Evolutionary conservation across 2,329 filamentous ascomycete species (phyloP), one percentile per base, ranked within the genome.

Genomic region (Fusarium denticulatum): DNA sequence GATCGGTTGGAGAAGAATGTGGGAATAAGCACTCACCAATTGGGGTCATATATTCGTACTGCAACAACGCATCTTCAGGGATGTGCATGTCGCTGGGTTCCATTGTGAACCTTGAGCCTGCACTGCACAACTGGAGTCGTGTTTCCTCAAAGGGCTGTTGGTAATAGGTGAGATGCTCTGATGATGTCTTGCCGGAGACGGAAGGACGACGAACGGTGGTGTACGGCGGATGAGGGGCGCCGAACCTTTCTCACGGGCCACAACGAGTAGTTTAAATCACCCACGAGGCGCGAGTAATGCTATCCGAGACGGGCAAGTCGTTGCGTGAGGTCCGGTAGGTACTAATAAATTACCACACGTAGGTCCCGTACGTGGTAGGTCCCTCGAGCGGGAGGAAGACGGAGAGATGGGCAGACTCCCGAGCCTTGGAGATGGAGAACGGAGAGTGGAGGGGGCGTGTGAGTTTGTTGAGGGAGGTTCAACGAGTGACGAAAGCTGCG

Each of bases 1-100:
- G 83, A 84, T 85, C 85, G 86, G 86, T 75, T 76, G 73, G 76
- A 76, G 68, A 70, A 77, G 74, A 77, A 72, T 69, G 69, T 75
- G 72, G 74, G 79, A 81, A 76, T 76, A 76, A 75, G 67, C 76
- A 83, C 88, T 86, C 82, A 89, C 88, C 88, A 82, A 89, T 87
- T 81, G 88, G 88, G 77, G 82, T 84, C 75, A 89, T 84, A 81
- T 85, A 87, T 71, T 82, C 80, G 65, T 79, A 78, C 72, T 79
- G 77, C 71, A 84, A 85, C 70, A 83, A 82, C 75, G 81, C 82
- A 82, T 84, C 83, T 80, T 79, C 84, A 83, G 83, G 84, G 83
- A 82, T 84, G 79, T 83, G 85, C 83, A 84, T 83, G 78, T 77
- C 77, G 78, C 78, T 76, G 72, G 79, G 78, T 77, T 83, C 83